Evolutionary conservation across 371 early-diverging fungal species (phyloP).

Genomic region (Amoeboaphelidium protococcarum): DNA sequence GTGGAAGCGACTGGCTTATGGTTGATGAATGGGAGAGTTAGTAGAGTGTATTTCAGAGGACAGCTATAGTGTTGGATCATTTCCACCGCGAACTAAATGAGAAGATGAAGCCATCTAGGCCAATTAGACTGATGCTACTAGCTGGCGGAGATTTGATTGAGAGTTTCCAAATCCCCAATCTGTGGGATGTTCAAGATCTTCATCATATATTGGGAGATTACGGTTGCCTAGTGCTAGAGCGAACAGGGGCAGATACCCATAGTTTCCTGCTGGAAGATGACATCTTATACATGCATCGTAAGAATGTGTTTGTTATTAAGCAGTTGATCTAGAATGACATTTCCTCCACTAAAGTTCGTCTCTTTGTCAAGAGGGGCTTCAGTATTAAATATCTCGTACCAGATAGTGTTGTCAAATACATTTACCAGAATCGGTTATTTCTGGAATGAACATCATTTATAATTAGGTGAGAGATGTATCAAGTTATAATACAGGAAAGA

Average conservation of each 20-base stretch:
- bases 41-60: constrained; percentile 50
- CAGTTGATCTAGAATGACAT: constrained; percentile 90
- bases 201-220: constrained; percentile 69
- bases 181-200: constrained; percentile 62
- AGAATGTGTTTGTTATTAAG: constrained; percentile 71
- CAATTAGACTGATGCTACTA: constrained; percentile 59
- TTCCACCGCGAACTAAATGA: constrained; percentile 63
- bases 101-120: constrained; percentile 15
- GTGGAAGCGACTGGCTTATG: constrained; percentile 75
- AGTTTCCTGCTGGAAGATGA: constrained; percentile 70
- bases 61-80: constrained; percentile 75
- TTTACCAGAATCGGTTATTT: constrained; percentile 39
- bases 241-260: constrained; percentile 78
- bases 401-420: constrained; percentile 76
- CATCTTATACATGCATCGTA: constrained; percentile 58
- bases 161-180: constrained; percentile 65
- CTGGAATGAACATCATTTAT: no score
- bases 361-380: constrained; percentile 77
- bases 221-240: constrained; percentile 83
- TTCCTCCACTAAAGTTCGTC: constrained; percentile 71
- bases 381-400: constrained; percentile 84
- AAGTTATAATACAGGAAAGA: no score
- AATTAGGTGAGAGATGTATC: no score
- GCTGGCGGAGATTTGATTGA: constrained; percentile 93
- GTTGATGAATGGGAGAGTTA: constrained; percentile 84